Evolutionary conservation across 139 green algal species (phyloP).

Genomic region (Chara braunii): DNA sequence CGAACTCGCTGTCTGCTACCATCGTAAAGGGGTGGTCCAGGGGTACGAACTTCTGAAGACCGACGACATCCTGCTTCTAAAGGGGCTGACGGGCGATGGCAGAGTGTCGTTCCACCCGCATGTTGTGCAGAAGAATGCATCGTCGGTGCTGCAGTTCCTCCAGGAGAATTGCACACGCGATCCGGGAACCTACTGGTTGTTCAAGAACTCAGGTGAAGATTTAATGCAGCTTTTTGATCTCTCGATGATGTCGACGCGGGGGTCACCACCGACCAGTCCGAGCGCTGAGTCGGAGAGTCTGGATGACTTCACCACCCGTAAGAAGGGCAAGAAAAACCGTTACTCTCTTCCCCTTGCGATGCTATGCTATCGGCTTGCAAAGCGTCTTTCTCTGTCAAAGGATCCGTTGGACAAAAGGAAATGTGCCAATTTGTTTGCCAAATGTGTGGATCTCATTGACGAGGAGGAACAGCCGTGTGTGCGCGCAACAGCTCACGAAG

Average conservation of each 20-base stretch:
- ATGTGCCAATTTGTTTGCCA: slow-evolving; percentile 14
- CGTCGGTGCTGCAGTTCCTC: slow-evolving; percentile 22
- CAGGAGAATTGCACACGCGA: slow-evolving; percentile 25
- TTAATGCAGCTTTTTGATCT: slow-evolving; percentile 39
- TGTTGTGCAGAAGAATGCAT: slow-evolving; percentile 30
- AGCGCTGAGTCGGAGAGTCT: no score
- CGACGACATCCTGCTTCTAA: slow-evolving; percentile 31
- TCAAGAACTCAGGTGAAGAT: slow-evolving; percentile 29
- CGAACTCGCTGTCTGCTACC: slow-evolving; percentile 32
- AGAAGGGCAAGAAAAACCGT: neutral
- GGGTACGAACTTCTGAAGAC: slow-evolving; percentile 37
- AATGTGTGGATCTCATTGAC: slow-evolving; percentile 26
- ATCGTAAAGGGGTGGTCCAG: slow-evolving; percentile 29
- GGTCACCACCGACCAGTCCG: neutral
- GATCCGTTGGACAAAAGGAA: neutral
- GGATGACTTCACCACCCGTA: no score
- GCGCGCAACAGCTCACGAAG: slow-evolving; percentile 16
- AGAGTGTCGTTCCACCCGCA: slow-evolving; percentile 7
- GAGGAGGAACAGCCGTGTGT: slow-evolving; percentile 25
- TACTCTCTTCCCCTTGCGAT: slow-evolving; percentile 21
- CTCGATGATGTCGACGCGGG: neutral
- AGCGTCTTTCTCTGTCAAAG: slow-evolving; percentile 16
- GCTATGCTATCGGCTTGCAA: slow-evolving; percentile 25
- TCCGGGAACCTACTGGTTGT: slow-evolving; percentile 30
- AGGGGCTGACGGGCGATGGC: slow-evolving; percentile 18